Base-by-base conservation (phyloP, 1,139 yeast genomes). In the Hansenula lynferdii region DNA sequence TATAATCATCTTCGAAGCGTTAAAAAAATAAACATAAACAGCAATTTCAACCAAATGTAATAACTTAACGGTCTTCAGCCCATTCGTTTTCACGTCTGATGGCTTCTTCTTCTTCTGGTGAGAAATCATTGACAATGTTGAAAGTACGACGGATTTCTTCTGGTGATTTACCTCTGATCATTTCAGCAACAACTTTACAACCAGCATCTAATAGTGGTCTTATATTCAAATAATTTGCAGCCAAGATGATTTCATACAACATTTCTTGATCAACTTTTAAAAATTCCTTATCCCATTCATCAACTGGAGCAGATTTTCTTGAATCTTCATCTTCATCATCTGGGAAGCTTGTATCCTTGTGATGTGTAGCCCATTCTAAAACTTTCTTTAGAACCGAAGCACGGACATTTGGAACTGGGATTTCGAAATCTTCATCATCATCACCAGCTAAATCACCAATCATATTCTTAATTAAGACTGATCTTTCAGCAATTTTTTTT, bases 91-190 rank as follows among this genome's bases (percentile, higher is more conserved):
- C 98, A 57, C 96, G 79, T 59, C 95, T 83, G 51, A 94, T 92
- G 40, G 96, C 97, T 35, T 95, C 96, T 67, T 92, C 98, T 64
- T 94, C 98, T 62, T 94, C 98, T 5, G 97, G 96, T 29, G 95
- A 85, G 65, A 94, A 92, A 62, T 94, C 98, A 60, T 90, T 87
- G 43, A 84, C 94, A 53, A 94, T 94, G 64, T 94, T 94, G 70
- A 94, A 94, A 1, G 95, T 86, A 62, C 87, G 85, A 64, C 98
- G 80, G 56, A 94, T 87, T 63, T 94, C 98, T 61, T 90, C 97
- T 7, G 98, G 97, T 1, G 90, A 75, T 67, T 94, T 89, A 41
- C 95, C 94, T 64, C 90, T 83, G 60, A 92, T 94, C 97, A 92
- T 90, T 61, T 90, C 96, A 37, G 99, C 98, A 35, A 92, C 97